Base-by-base conservation (phyloP, 2,329 filamentous ascomycete genomes). In the Parastagonospora avenae region DNA sequence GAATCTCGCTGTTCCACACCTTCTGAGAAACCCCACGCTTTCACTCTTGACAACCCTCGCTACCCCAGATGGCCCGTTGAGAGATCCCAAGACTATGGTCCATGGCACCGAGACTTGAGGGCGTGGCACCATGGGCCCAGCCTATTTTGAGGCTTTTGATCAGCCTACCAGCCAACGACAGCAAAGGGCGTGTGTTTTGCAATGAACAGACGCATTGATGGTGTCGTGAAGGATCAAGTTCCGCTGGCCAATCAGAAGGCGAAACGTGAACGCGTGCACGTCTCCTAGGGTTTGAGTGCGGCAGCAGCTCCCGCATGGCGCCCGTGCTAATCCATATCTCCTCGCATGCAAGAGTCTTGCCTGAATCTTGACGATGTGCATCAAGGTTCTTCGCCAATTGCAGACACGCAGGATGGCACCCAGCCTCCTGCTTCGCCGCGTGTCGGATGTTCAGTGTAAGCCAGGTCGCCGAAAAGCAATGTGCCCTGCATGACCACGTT, bases 221-320 rank as follows among this genome's bases (percentile, higher is more conserved):
- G 12, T 16, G 35, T 50, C 50, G 49, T 55, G 29, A 50, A 52
- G 38, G 38, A 46, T 36, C 19, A 24, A 30, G 30, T 28, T 36
- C 11, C 8, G 16, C 32, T 16, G 11, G 41, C 60, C 60, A 62
- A 65, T 65, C 52, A 63, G 41, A 42, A 28, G 43, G 41, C 32
- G 30, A 42, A 52, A 54, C 54, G 48, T 52, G 55, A 62, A 56
- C 48, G 54, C 62, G 59, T 60, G 57, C 48, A 52, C 51, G 43
- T 48, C 48, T 54, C 37, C 31, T 47, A 45, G 54, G 55, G 55
- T 59, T 51, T 51, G 39, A 54, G 38, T 33, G 42, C 47, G 44
- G 36, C 42, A 50, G 48, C 41, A 50, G 50, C 40, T 51, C 43
- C 46, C 59, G 47, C 35, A 48, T 49, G 59, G 47, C 60, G 52